phyloP scores from a whole-genome alignment of 2,329 filamentous ascomycete species.

The Trichoderma lentiforme region DNA sequence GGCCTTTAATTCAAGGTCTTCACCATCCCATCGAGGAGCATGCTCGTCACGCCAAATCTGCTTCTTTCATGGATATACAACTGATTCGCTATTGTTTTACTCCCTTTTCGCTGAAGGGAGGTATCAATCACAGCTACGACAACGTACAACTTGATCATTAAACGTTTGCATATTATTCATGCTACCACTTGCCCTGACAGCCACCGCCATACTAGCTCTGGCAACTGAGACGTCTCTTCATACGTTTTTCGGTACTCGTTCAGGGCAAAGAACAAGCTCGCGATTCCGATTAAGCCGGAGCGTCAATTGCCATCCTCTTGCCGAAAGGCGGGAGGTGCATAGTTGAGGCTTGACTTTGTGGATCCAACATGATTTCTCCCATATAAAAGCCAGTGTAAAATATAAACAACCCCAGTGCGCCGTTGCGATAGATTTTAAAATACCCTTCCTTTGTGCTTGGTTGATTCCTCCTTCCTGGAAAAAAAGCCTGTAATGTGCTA shows the following conservation, averaged over 20 bases:
- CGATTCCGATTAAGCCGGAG: slow-evolving; percentile 99
- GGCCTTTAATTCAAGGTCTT: slow-evolving; percentile 1
- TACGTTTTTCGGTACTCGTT: slow-evolving; percentile 80
- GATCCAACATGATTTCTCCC: slow-evolving; percentile 62
- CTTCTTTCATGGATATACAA: background rate
- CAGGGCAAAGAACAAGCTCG: slow-evolving; percentile 69
- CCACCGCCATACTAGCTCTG: slow-evolving; percentile 45
- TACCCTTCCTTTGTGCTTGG: background rate
- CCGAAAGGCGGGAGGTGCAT: slow-evolving; percentile 80
- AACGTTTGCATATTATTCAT: slow-evolving; percentile 14
- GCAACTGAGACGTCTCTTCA: slow-evolving; percentile 61
- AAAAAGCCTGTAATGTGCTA: background rate
- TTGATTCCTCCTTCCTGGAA: background rate
- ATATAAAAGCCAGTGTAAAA: background rate
- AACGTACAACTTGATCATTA: background rate
- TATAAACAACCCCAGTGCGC: background rate
- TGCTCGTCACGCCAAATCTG: background rate
- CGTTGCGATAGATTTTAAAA: background rate
- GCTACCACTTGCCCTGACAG: slow-evolving; percentile 49
- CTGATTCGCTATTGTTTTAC: background rate
- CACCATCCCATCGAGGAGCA: background rate
- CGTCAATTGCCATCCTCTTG: slow-evolving; percentile 76
- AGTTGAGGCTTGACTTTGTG: slow-evolving; percentile 95
- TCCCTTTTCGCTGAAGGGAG: background rate
- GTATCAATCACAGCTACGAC: background rate